Conservation (phyloP, 202 grass and related monocot species). For the Saccharum hybrid region DNA sequence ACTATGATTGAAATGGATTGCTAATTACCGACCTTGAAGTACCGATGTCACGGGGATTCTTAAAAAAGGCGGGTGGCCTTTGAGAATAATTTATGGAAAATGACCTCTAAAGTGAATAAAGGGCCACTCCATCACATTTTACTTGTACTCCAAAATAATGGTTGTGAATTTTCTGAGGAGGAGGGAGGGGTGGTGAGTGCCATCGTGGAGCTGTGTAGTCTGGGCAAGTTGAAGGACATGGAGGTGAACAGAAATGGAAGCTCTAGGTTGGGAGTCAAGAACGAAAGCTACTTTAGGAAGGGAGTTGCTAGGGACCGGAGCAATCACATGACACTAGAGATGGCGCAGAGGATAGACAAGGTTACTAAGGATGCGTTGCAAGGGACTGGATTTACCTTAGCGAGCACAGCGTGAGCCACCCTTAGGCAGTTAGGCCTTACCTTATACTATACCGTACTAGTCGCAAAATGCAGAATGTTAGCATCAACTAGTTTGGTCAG, state of each 20-base stretch:
- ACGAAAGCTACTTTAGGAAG: background rate
- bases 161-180: conserved; percentile 39
- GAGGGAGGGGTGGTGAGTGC: background rate
- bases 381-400: background rate
- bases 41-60: no score
- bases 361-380: background rate
- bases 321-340: background rate
- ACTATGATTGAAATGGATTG: no score
- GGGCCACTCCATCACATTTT: no score
- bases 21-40: no score
- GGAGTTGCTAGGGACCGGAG: background rate
- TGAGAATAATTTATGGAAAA: no score
- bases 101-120: no score
- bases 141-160: no score
- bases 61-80: no score
- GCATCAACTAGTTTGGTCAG: no score
- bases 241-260: background rate
- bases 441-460: no score
- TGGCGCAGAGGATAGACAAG: background rate
- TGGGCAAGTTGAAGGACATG: background rate
- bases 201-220: background rate
- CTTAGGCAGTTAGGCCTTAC: no score
- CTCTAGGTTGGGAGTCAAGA: background rate
- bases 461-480: no score
- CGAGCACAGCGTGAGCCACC: background rate